A percentile compares a stretch with the other conserved stretches of the same genome.
Conservation (phyloP, 306 rosid species). For the Cucumis cinereus region DNA sequence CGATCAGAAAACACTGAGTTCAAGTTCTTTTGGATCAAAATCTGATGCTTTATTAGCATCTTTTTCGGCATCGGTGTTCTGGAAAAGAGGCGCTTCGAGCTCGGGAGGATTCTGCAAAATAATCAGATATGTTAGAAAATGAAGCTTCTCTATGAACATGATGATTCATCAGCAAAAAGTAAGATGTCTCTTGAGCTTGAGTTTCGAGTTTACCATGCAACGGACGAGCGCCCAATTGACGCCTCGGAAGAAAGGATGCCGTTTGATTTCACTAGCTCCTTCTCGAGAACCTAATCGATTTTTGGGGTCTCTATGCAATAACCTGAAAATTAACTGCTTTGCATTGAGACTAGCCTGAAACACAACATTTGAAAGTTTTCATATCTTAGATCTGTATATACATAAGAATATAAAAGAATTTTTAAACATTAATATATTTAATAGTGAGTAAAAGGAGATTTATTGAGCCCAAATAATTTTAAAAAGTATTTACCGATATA, state of each 20-base stretch:
- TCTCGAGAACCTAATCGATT: constrained; percentile 65
- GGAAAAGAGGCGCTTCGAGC: constrained; percentile 54
- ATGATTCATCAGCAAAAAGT: not conserved
- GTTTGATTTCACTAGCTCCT: constrained; percentile 82
- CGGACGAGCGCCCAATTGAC: constrained; percentile 92
- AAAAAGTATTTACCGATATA: constrained; percentile 33
- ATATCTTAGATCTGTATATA: not conserved
- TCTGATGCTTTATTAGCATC: constrained; percentile 24
- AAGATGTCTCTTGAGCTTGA: not conserved
- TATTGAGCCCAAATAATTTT: too few species aligned
- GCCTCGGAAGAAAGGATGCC: constrained; percentile 69
- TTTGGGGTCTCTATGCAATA: constrained; percentile 74
- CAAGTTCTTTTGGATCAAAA: constrained; percentile 46
- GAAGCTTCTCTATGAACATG: not conserved
- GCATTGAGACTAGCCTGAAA: constrained; percentile 69
- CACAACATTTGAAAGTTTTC: not conserved
- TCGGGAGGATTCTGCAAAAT: constrained; percentile 61
- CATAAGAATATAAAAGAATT: not conserved
- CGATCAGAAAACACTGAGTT: constrained; percentile 46
- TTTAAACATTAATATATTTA: not conserved
- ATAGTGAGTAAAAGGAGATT: not conserved
- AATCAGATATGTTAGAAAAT: not conserved
- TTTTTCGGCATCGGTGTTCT: constrained; percentile 35
- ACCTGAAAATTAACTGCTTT: constrained; percentile 63
- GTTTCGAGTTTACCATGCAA: constrained; percentile 42